Evolutionary conservation across 352 stramenopile genomes (phyloP), one percentile per base, ranked within the genome.

Genomic region (Pythium plurisporium): DNA sequence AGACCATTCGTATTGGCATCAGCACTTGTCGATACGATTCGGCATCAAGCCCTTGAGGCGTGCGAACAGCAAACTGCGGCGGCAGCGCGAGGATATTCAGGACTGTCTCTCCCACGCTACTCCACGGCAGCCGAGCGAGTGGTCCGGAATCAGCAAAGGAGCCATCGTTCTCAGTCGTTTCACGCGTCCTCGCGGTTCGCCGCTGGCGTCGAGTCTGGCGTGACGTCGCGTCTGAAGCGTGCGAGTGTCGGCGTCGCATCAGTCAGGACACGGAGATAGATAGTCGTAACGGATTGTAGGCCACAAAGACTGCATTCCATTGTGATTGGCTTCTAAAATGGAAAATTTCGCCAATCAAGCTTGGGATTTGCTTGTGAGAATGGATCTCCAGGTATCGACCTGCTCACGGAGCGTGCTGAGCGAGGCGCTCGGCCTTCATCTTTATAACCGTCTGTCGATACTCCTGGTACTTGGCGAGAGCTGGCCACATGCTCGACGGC

Each of bases 401-500:
- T n/a, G n/a, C 23, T 46, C 17, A 23, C 11, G 40, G 12, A 19
- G 27, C 27, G 8, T 14, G 5, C 25, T 20, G n/a, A 4, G 14
- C 15, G 15, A 50, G 48, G 1, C 34, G 33, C 26, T 20, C 48
- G 17, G 29, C 38, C 27, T 62, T 62, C 19, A 44, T n/a, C 9
- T 31, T 30, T 5, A 40, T 27, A 5, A 55, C 55, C 6, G 12
- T 37, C 7, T 43, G 22, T 9, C 12, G 34, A 17, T 49, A 47
- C 3, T 14, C 11, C 20, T 43, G 9, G 19, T 45, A 47, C 17
- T 40, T 62, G 6, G 30, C 45, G 19, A 50, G 55, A 6, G 29
- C 20, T 1, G 55, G 38, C 55, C 55, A 62, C 44, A 55, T 55
- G 20, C 44, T 55, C 37, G 40, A 36, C 4, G 7, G 5, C 5